Evolutionary conservation across 148 eudicot species (phyloP), one percentile per base, ranked within the genome.

Genomic region (Camellia lanceoleosa): DNA sequence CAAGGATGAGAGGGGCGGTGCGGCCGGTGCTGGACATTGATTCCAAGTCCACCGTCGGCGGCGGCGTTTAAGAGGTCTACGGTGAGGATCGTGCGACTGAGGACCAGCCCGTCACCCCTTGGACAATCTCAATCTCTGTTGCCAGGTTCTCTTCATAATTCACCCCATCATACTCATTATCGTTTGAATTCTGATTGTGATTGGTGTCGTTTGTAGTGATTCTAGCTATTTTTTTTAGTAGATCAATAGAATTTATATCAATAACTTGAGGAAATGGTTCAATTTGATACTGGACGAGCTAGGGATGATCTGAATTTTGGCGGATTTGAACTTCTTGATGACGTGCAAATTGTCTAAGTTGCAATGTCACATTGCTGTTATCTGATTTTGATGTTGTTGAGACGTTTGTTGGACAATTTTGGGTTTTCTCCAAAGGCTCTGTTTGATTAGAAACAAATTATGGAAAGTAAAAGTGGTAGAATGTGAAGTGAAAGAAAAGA

Each of bases 31-130:
- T 87, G 77, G 90, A 87, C 30, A 80, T 91, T 68, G 85, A 89
- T 58, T 83, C 77, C 3, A 85, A 84, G 67, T 75, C 85, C 80
- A 68, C 89, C 38, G 91, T 83, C 1, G 89, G 87, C 0, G 97
- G 94, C 38, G 97, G 38, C 41, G 97, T 88, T 73, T 86, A 84
- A 69, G 93, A 91, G 65, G 90, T 89, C 1, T 93, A 91, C 82
- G 95, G 95, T 7, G 95, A 93, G 81, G 38, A 30, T 30, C 38
- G 1, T 30, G 38, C 1, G 38, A 30, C 38, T 30, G 1, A 30
- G 38, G 38, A 30, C 38, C 1, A 30, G 38, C 38, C 38, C 38
- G 38, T 30, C 38, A 30, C 38, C 1, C 38, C 38, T 30, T 30
- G 38, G 38, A 30, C 38, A 30, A 30, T 30, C 38, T 30, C 38